Base-by-base conservation (phyloP, 805 yeast genomes). In the Spathaspora arborariae region DNA sequence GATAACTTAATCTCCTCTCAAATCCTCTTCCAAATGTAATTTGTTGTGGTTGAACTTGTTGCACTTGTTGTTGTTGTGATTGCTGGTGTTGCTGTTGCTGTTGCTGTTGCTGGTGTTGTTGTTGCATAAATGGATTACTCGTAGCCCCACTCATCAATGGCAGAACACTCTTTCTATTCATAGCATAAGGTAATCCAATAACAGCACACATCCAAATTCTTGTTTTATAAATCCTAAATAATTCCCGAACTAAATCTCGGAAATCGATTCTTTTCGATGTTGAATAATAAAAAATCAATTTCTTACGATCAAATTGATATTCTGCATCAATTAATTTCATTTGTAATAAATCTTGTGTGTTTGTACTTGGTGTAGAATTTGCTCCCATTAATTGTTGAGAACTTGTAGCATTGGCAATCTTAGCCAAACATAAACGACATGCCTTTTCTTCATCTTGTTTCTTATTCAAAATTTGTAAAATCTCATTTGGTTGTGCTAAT, bases 191-290 rank as follows among this genome's bases (percentile, higher is more conserved):
- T 21, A 64, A 55, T 2, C 76, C 77, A 41, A 54, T 62, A 21
- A 85, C 85, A 0, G 94, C 91, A 72, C 91, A 84, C 64, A 87
- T 68, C 94, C 95, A 87, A 52, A 85, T 85, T 57, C 92, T 72
- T 0, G 91, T 85, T 64, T 85, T 85, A 69, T 84, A 85, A 49
- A 83, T 80, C 58, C 84, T 81, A 71, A 84, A 85, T 24, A 85
- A 65, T 56, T 85, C 92, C 49, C 85, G 80, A 45, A 85, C 85
- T 57, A 85, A 71, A 40, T 80, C 85, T 48, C 92, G 70, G 60
- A 85, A 85, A 59, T 87, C 94, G 46, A 85, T 76, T 54, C 94
- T 68, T 56, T 81, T 81, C 44, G 72, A 70, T 7, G 76, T 65
- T 20, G 74, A 74, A 57, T 84, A 84, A 63, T 85, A 86, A 55